phyloP scores from a whole-genome alignment of 2,329 filamentous ascomycete species.

The Coleophoma eucalyptorum region DNA sequence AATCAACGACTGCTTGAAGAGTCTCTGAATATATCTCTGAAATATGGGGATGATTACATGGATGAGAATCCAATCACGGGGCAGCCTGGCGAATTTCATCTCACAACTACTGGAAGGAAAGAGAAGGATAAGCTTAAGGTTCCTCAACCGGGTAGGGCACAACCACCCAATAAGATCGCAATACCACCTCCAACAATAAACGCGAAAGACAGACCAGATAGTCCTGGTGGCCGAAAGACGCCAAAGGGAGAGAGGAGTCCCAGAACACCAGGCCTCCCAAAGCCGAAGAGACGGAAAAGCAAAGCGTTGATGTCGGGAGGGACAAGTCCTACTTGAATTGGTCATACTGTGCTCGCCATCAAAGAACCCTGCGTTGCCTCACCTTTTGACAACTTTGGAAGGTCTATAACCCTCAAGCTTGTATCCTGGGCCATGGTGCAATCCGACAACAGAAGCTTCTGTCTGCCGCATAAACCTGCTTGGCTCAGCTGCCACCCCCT shows the following conservation, averaged over 20 bases:
- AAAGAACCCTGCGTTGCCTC: no score
- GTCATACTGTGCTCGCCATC: no score
- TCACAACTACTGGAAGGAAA: constrained; percentile 54
- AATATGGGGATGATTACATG: constrained; percentile 60
- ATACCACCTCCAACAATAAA: constrained; percentile 12
- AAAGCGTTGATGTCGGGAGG: constrained; percentile 17
- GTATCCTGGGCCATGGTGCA: no score
- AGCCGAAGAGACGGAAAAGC: constrained; percentile 34
- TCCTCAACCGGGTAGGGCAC: constrained; percentile 9
- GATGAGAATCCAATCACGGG: constrained; percentile 67
- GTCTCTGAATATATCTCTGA: constrained; percentile 52
- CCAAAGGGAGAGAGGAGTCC: constrained; percentile 26
- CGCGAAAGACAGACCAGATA: constrained; percentile 18
- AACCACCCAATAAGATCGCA: constrained; percentile 11
- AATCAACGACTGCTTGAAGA: constrained; percentile 42
- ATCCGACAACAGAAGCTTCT: no score
- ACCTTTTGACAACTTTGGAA: no score
- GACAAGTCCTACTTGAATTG: constrained; percentile 15
- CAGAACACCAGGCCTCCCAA: constrained; percentile 27
- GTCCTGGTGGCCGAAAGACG: constrained; percentile 21
- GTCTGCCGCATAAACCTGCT: no score
- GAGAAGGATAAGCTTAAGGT: constrained; percentile 22
- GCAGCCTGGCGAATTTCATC: constrained; percentile 61
- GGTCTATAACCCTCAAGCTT: no score
- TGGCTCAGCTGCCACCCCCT: no score